Conservation (phyloP, 2,329 filamentous ascomycete species). For the Keithomyces neogunnii region DNA sequence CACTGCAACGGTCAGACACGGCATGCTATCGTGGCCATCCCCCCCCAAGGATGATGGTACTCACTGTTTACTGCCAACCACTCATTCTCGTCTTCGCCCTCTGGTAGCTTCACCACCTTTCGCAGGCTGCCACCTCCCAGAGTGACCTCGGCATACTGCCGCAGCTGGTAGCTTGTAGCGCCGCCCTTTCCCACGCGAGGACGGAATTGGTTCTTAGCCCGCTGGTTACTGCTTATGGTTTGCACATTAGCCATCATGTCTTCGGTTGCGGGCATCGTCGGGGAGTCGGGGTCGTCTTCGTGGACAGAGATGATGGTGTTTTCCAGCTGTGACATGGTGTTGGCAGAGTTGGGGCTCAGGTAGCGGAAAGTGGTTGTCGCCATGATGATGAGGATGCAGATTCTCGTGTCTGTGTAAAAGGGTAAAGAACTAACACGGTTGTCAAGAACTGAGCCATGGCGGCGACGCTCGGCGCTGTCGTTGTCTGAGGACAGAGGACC, state of each 20-base stretch:
- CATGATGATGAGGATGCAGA: constrained; percentile 13
- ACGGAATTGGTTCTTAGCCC: constrained; percentile 84
- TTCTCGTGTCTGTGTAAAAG: neutral
- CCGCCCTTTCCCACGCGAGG: constrained; percentile 83
- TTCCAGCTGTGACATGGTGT: constrained; percentile 21
- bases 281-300: constrained; percentile 14
- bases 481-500: neutral
- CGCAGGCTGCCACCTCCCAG: constrained; percentile 88
- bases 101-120: constrained; percentile 93
- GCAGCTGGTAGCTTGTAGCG: constrained; percentile 79
- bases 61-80: constrained; percentile 96
- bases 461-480: constrained; percentile 9
- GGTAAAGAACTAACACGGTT: constrained; percentile 29
- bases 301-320: constrained; percentile 23
- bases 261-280: constrained; percentile 13
- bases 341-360: constrained; percentile 23
- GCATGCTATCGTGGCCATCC: neutral
- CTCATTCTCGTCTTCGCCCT: constrained; percentile 95
- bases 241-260: constrained; percentile 21
- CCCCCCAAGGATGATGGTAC: constrained; percentile 16
- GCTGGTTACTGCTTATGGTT: constrained; percentile 50
- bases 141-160: constrained; percentile 97
- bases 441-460: constrained; percentile 34
- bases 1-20: constrained; percentile 44
- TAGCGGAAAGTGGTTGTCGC: constrained; percentile 18